Evolutionary conservation across 192 early-diverging fungal genomes (phyloP), one percentile per base, ranked within the genome.

Genomic region (Gonapodya sp.): DNA sequence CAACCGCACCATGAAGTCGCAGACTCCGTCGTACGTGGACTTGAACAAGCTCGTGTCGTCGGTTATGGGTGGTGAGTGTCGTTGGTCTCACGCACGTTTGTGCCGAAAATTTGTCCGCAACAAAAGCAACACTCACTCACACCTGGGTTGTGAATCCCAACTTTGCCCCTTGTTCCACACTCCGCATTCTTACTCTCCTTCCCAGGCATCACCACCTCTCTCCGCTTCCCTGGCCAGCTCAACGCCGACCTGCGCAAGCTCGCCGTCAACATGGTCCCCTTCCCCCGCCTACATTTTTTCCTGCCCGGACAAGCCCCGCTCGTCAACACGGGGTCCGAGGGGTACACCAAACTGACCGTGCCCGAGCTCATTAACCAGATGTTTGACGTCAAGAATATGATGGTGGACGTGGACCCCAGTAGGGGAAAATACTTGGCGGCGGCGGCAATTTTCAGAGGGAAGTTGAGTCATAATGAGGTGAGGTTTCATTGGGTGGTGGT

Each of bases 171-270:
- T n/a, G n/a, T n/a, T n/a, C n/a, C n/a, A n/a, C n/a, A n/a, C n/a
- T n/a, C n/a, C n/a, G n/a, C 46, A 64, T 64, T 64, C 46, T 8
- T 64, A 16, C n/a, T n/a, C n/a, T n/a, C n/a, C 24, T 16, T 64
- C 24, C 24, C 75, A 18, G 75, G 75, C 75, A 33, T 77, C 30
- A 77, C 75, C 2, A 33, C 33, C 75, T 77, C 75, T 8, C 75
- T 77, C 75, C 75, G 75, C 32, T 77, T 77, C 75, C 75, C 75
- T 32, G 75, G 75, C 75, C 75, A 77, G 75, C 75, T 77, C 75
- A 77, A 80, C 79, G 18, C 79, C 34, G 79, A 80, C 34, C 73
- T 80, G 2, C 36, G 79, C 36, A 80, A 80, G 31, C 79, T 80
- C 73, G 18, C n/a, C 73, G 79, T 80, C 18, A 80, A 80, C 75